These are phyloP conservation scores for Didymella pinodella DNA, from an alignment of 2,329 filamentous ascomycete genomes.

Conservation along the genomic window DNA sequence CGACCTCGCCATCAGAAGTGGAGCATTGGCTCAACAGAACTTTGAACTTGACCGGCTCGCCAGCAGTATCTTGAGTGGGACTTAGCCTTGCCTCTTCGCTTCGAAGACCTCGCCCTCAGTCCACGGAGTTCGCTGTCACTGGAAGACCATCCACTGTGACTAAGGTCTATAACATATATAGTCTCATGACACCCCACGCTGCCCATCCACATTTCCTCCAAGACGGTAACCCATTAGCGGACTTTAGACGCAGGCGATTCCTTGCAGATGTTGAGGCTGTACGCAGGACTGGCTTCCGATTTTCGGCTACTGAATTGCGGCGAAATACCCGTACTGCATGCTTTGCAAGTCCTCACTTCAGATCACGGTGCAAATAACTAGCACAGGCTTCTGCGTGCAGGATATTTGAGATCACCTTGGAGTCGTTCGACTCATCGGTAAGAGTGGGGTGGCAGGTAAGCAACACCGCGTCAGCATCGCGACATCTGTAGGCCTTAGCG, in stretches of 20 bases:
- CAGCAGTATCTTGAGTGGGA: slow-evolving; percentile 9
- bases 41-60: slow-evolving; percentile 4
- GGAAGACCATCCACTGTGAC: slow-evolving; percentile 1
- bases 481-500: slow-evolving; percentile 2
- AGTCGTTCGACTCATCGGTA: slow-evolving; percentile 10
- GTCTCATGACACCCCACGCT: not conserved
- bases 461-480: slow-evolving; percentile 17
- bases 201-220: not conserved
- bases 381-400: not conserved
- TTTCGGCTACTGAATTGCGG: slow-evolving; percentile 2
- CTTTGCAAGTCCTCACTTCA: slow-evolving; percentile 3
- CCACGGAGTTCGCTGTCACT: not conserved
- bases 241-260: not conserved
- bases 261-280: slow-evolving; percentile 3
- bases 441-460: slow-evolving; percentile 10
- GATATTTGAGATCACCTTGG: not conserved
- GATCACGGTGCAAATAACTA: not conserved
- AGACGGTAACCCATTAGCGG: not conserved
- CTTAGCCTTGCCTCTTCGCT: not conserved
- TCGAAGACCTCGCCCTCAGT: not conserved
- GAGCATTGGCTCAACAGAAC: slow-evolving; percentile 18
- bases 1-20: slow-evolving; percentile 13
- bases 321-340: slow-evolving; percentile 4
- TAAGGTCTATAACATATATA: slow-evolving; percentile 5
- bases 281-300: not conserved